Base-by-base conservation (phyloP, 2,329 filamentous ascomycete genomes). In the Fusarium concolor region DNA sequence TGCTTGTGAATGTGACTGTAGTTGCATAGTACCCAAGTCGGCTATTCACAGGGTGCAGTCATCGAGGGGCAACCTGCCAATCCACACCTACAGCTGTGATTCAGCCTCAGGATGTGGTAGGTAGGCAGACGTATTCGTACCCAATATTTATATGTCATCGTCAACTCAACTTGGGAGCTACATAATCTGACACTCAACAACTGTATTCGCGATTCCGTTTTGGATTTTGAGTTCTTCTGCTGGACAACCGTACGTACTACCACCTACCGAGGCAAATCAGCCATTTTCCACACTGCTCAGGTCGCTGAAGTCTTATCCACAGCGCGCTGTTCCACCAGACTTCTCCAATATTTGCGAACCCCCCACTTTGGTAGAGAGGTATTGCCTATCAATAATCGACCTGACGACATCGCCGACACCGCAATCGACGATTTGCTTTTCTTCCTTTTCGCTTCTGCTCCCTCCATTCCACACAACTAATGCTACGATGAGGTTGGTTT, bases 401-500 rank as follows among this genome's bases (percentile, higher is more conserved):
- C 52, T 67, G 68, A 71, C 74, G 70, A 74, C 65, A 72, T 71
- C 71, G 56, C 59, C 60, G 58, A 70, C 67, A 61, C 67, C 62
- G 58, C 68, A 61, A 56, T 46, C 58, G 39, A 47, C 51, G 35
- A 29, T 31, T 31, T 60, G 28, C 37, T 38, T 60, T 52, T 51
- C 29, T 60, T 52, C 49, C 38, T 50, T 55, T 63, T 42, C 37
- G n/a, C 41, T 22, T 39, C 42, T 61, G 54, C 37, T 41, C 35
- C 35, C 43, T 56, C 20, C 37, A 45, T 33, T 35, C 26, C 26
- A 28, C 35, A 37, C 45, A 52, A 28, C 45, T 37, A 61, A 59
- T 55, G 51, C 50, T 71, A 76, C 60, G 51, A 78, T 76, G 76
- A 75, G 44, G 69, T 45, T 58, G 49, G 43, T 33, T 51, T 77